Conservation (phyloP, 116 monocot species). For the Iris pallida region DNA sequence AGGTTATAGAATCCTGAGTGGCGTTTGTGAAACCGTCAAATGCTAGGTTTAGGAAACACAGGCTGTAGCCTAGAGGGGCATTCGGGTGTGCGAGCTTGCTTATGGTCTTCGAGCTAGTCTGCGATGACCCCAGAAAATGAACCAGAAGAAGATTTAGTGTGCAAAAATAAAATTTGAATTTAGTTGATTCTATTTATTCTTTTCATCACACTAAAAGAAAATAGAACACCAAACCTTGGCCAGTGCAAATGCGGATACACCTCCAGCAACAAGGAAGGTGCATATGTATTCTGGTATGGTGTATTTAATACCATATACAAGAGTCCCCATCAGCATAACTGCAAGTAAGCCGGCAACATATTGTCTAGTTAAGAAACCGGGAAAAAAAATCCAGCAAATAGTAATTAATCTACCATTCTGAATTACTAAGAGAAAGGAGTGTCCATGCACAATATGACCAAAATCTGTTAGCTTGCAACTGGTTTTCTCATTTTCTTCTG, state of each 20-base stretch:
- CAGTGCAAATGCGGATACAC: conserved; percentile 90
- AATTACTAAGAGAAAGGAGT: no score
- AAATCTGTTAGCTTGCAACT: no score
- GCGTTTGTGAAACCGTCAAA: conserved; percentile 96
- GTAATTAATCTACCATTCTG: no score
- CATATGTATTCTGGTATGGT: conserved; percentile 82
- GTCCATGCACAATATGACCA: no score
- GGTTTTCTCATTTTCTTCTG: no score
- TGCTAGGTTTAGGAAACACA: conserved; percentile 86
- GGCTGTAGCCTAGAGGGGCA: conserved; percentile 85
- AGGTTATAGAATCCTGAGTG: conserved; percentile 84
- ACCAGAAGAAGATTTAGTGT: not conserved
- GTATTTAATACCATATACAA: conserved; percentile 88
- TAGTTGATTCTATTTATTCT: not conserved
- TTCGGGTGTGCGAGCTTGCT: conserved; percentile 92
- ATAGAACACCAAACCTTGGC: conserved; percentile 45
- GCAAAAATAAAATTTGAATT: not conserved
- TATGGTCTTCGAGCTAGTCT: conserved; percentile 95
- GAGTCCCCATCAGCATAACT: conserved; percentile 95
- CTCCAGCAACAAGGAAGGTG: conserved; percentile 92
- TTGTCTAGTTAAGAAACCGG: no score
- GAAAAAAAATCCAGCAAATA: no score
- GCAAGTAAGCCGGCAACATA: conserved; percentile 10
- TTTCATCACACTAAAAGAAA: not conserved
- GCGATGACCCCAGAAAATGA: conserved; percentile 2